phyloP scores from a whole-genome alignment of 768 basidiomycete genomes.

The Pleurotus giganteus region DNA sequence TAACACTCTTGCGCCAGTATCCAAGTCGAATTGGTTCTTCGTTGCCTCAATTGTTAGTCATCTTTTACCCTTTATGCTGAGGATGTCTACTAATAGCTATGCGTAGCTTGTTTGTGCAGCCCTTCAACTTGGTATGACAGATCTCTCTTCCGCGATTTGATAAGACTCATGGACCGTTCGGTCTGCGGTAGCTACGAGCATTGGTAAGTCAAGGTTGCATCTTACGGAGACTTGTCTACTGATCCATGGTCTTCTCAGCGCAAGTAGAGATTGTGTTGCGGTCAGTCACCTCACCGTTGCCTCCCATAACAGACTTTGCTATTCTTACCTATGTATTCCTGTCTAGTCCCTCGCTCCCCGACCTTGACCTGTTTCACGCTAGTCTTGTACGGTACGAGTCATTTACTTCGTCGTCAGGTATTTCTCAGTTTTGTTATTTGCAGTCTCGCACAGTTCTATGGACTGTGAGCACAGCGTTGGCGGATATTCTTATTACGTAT shows the following conservation, averaged over 20 bases:
- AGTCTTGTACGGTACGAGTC: background rate
- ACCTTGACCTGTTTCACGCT: background rate
- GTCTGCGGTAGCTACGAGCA: too few relatives aligned
- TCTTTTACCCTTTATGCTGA: background rate
- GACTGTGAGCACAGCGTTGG: background rate
- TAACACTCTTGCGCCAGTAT: background rate
- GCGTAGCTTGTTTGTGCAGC: background rate
- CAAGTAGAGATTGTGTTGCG: too few relatives aligned
- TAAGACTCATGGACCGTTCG: too few relatives aligned
- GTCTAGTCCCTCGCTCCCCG: too few relatives aligned
- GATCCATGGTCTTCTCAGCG: too few relatives aligned
- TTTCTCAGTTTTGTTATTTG: background rate
- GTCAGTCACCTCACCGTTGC: too few relatives aligned
- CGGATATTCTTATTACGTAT: background rate
- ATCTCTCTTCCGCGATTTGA: too few relatives aligned
- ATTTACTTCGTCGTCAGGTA: background rate
- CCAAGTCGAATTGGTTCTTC: background rate
- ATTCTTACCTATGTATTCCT: too few relatives aligned
- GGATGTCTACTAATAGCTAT: background rate
- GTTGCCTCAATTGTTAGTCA: background rate
- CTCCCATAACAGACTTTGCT: too few relatives aligned
- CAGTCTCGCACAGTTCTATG: background rate
- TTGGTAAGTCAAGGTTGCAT: too few relatives aligned
- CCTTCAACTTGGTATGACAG: background rate
- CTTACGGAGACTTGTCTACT: too few relatives aligned